phyloP scores from a whole-genome alignment of 192 early-diverging fungal genomes.

The Backusella westeae region DNA sequence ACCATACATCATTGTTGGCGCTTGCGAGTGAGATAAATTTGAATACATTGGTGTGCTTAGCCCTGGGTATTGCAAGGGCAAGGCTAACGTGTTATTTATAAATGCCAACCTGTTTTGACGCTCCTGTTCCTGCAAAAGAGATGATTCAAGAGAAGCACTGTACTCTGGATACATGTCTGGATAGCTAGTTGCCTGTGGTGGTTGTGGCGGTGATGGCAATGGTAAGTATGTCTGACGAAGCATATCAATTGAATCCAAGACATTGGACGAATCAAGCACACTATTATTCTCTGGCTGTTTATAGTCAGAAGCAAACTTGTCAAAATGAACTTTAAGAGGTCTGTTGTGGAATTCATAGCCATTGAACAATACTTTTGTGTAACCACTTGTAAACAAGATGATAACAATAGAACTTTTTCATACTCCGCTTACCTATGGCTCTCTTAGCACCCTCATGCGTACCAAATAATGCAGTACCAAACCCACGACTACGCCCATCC shows the following conservation, averaged over 20 bases:
- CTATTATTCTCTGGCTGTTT: not conserved
- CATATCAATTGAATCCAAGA: not conserved
- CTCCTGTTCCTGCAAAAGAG: not conserved
- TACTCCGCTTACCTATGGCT: slow-evolving; percentile 53
- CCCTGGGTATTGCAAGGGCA: not conserved
- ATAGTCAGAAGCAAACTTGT: slow-evolving; percentile 38
- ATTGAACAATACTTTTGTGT: slow-evolving; percentile 43
- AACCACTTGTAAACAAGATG: not conserved
- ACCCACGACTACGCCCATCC: slow-evolving; percentile 70
- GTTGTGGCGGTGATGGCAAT: not conserved
- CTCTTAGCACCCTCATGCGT: slow-evolving; percentile 67
- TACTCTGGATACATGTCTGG: not conserved
- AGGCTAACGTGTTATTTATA: not conserved
- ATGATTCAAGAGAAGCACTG: not conserved
- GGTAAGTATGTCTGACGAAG: not conserved
- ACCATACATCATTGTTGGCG: not conserved
- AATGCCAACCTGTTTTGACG: not conserved
- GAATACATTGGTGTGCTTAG: not conserved
- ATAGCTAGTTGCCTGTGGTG: not conserved
- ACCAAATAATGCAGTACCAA: slow-evolving; percentile 70
- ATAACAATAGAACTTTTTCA: not conserved
- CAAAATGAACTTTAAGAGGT: slow-evolving; percentile 48
- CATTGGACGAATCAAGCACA: not conserved
- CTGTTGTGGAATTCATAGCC: slow-evolving; percentile 51
- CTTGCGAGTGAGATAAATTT: not conserved